A percentile compares a stretch with the other conserved stretches of the same genome.
Evolutionary conservation across 331 rosid species (phyloP).

Genomic region (Telfairia occidentalis): DNA sequence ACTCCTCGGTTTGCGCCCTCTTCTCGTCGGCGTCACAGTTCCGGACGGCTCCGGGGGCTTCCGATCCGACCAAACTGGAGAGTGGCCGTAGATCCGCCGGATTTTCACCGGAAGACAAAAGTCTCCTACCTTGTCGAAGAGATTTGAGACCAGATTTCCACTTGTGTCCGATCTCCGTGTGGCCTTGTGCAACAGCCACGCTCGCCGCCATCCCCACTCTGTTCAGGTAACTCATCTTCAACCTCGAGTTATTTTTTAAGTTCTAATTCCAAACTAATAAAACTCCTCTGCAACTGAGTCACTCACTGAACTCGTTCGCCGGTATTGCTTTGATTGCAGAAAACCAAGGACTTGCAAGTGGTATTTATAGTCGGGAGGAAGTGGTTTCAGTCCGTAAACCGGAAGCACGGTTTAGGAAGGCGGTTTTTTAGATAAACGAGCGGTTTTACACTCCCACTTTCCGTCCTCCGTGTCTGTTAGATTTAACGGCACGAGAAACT

Average conservation of each 20-base stretch:
- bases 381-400: not conserved
- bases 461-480: not conserved
- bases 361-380: not conserved
- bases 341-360: not conserved
- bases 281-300: not conserved
- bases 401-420: not conserved
- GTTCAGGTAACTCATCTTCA: constrained; percentile 42
- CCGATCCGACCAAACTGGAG: constrained; percentile 32
- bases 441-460: not conserved
- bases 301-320: not conserved
- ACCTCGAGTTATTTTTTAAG: not conserved
- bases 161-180: constrained; percentile 43
- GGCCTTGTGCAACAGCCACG: constrained; percentile 59
- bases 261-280: not conserved
- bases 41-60: constrained; percentile 15
- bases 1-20: constrained; percentile 48
- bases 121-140: constrained; percentile 32
- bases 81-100: constrained; percentile 26
- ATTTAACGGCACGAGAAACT: not conserved
- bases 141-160: constrained; percentile 51
- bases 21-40: constrained; percentile 27
- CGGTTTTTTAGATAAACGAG: not conserved
- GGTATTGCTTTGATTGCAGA: not conserved
- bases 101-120: constrained; percentile 28
- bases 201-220: constrained; percentile 66